Evolutionary conservation across 805 yeast genomes (phyloP), one percentile per base, ranked within the genome.

Genomic region (Ogataea thermomethanolica): DNA sequence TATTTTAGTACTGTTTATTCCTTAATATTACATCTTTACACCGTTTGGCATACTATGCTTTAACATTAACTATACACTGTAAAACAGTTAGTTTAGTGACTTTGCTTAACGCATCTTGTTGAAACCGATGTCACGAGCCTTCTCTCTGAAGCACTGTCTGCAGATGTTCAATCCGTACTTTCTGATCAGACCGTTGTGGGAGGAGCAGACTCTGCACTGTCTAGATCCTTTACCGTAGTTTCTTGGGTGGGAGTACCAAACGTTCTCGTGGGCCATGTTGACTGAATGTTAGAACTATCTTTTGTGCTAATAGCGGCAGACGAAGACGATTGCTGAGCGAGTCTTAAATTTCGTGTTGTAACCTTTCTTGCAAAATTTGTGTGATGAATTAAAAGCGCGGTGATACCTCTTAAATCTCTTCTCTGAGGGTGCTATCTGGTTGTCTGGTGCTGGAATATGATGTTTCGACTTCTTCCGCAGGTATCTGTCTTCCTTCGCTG

Each of bases 231-330:
- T 93, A 77, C 99, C 99, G 89, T 80, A 91, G 78, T 85, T 90
- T 87, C 98, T 88, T 83, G 99, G 99, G 95, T 93, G 99, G 73
- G 98, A 90, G 84, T 76, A 93, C 99, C 99, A 93, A 83, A 91
- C 95, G 89, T 88, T 84, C 84, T 88, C 96, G 96, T 90, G 98
- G 84, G 97, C 96, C 98, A 90, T 90, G 51, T 76, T 85, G 79
- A 74, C 37, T 39, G 25, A 14, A 26, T 14, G 42, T 38, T 38
- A 38, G 42, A 12, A 29, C 17, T 4, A 12, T 20, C 4, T 5
- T 7, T 12, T 11, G 7, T 10, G 23, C 25, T 7, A 10, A 12
- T 8, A 32, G 21, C 12, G 13, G 11, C 31, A 15, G 22, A 10
- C 21, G 22, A 14, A 29, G 31, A n/a, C 10, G 4, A 4, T 25